These are phyloP conservation scores for Diaporthe citrichinensis DNA, from an alignment of 2,329 filamentous ascomycete species.

Conservation along the genomic window DNA sequence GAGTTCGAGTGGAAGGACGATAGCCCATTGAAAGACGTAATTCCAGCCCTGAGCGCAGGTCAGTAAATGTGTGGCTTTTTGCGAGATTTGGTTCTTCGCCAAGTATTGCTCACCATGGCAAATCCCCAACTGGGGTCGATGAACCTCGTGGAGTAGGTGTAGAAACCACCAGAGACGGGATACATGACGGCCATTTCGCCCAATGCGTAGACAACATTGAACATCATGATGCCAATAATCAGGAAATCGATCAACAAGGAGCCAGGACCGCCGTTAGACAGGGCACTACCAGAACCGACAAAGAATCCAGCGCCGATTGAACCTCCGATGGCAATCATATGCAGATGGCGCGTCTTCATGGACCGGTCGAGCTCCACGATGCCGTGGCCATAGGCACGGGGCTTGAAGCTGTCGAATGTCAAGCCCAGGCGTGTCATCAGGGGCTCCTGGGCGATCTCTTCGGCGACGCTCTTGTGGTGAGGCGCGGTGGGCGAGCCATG, in stretches of 20 bases:
- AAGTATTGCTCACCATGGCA: conserved; percentile 60
- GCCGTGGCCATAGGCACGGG: conserved; percentile 48
- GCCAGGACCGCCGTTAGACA: conserved; percentile 61
- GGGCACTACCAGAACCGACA: conserved; percentile 68
- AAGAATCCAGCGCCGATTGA: conserved; percentile 75
- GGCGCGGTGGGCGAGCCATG: conserved; percentile 1
- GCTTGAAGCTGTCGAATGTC: conserved; percentile 58
- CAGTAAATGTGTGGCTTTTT: neutral
- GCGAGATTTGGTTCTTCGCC: neutral
- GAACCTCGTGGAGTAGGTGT: conserved; percentile 69
- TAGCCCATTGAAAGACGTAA: conserved; percentile 64
- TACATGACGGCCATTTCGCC: conserved; percentile 70
- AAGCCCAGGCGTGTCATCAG: conserved; percentile 57
- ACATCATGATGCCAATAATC: conserved; percentile 72
- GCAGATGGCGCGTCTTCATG: conserved; percentile 64
- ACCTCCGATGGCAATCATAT: conserved; percentile 69
- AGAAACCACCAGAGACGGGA: conserved; percentile 71
- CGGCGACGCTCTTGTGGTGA: conserved; percentile 19
- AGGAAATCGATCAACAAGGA: conserved; percentile 64
- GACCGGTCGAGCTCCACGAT: conserved; percentile 49
- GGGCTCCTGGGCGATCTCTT: conserved; percentile 47
- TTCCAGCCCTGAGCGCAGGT: conserved; percentile 51
- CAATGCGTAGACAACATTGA: conserved; percentile 73
- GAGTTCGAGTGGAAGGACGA: conserved; percentile 63
- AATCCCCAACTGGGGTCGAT: conserved; percentile 70